These are phyloP conservation scores for Diaporthe citriasiana DNA, from an alignment of 2,329 filamentous ascomycete genomes.

Conservation along the genomic window DNA sequence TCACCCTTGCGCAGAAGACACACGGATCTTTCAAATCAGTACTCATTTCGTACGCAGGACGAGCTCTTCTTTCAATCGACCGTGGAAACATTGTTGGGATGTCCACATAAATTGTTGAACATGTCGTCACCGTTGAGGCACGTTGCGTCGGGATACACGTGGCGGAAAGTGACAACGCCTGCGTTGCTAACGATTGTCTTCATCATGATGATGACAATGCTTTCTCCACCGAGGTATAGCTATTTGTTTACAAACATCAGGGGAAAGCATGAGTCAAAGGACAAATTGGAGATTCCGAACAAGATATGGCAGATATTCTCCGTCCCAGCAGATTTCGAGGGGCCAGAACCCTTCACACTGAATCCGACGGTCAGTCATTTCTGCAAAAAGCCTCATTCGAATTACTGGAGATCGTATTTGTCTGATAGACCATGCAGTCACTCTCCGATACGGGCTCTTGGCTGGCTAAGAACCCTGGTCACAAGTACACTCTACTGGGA, in stretches of 20 bases:
- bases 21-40: neutral
- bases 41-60: neutral
- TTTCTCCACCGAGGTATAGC: neutral
- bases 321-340: constrained; percentile 30
- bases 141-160: neutral
- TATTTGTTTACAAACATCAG: neutral
- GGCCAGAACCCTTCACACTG: neutral
- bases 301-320: constrained; percentile 51
- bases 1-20: neutral
- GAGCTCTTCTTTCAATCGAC: neutral
- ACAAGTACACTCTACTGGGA: constrained; percentile 46
- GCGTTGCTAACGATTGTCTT: neutral
- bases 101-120: too few relatives aligned
- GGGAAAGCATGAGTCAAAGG: neutral
- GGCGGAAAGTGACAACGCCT: neutral
- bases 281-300: constrained; percentile 38
- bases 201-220: neutral
- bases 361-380: neutral
- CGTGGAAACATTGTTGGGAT: neutral
- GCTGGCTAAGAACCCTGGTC: constrained; percentile 47
- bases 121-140: neutral
- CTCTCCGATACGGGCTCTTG: constrained; percentile 46
- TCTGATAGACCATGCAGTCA: neutral
- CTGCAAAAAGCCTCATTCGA: neutral
- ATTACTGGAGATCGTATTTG: too few relatives aligned